Base-by-base conservation (phyloP, 305 asterid genomes). In the Rubia tinctorum region DNA sequence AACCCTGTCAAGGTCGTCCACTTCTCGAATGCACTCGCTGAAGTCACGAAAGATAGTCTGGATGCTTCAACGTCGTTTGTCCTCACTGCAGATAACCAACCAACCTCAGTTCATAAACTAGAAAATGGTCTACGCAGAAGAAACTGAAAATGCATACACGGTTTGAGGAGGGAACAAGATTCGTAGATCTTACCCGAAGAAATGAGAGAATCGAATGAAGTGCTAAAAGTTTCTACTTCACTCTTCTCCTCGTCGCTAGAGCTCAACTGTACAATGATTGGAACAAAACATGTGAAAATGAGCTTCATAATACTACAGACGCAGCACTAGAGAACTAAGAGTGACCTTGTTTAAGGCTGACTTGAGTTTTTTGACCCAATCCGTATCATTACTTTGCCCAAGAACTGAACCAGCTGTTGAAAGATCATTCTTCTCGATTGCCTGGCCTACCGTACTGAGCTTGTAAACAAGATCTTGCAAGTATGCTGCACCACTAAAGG, bases 401-500 rank as follows among this genome's bases (percentile, higher is more conserved):
- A 95, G 90, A 87, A 92, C 90, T 15, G 91, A 90, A 79, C 78
- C 81, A 71, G 94, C 99, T 56, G 76, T 42, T 9, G 95, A 76
- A 63, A 92, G 84, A 81, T 95, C 95, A 62, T 89, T 85, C 63
- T 86, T 90, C 73, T 92, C 98, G 39, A 95, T 81, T 12, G 99
- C 96, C 84, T 92, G 80, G 5, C 98, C 99, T 68, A 88, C 86
- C 83, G 81, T 84, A 82, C 96, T 88, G 7, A 95, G 92, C 77
- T 86, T 90, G 82, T 87, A 95, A 42, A 95, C 91, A 68, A 89
- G 89, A 68, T 95, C 98, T 86, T 92, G 99, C 78, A 95, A 79
- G 82, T 86, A 88, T 51, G 87, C 99, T 94, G 89, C 87, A 82
- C 39, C 75, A 68, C 66, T 59, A 30, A 55, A 62, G 73, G 45